Conservation (phyloP, 2,329 filamentous ascomycete genomes). For the Monosporascus sp. region DNA sequence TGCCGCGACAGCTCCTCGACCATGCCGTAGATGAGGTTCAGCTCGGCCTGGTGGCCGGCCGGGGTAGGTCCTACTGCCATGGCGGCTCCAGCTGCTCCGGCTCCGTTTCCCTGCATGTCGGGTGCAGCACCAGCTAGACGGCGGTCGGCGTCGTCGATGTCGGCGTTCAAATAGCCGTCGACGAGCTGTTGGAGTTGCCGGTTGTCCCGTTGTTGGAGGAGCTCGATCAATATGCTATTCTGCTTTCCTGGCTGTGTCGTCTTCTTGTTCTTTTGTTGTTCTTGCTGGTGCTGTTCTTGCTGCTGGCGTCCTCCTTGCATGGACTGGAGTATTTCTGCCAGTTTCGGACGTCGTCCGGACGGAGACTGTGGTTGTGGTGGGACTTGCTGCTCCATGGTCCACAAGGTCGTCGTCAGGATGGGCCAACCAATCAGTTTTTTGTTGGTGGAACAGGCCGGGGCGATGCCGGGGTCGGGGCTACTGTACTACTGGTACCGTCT, state of each 20-base stretch:
- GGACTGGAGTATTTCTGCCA: too few species aligned
- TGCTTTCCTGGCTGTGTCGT: neutral
- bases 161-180: neutral
- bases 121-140: neutral
- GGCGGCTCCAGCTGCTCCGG: slow-evolving; percentile 31
- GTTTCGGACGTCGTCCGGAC: too few species aligned
- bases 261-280: neutral
- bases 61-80: slow-evolving; percentile 52
- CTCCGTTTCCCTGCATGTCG: slow-evolving; percentile 26
- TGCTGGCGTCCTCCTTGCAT: too few species aligned
- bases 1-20: slow-evolving; percentile 62
- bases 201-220: too few species aligned
- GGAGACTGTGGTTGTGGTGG: too few species aligned
- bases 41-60: slow-evolving; percentile 63
- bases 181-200: neutral
- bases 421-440: too few species aligned
- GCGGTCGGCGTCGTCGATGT: neutral
- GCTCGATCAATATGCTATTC: neutral
- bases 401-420: too few species aligned
- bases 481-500: too few species aligned
- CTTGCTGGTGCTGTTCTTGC: neutral
- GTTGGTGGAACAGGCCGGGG: too few species aligned
- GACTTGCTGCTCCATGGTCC: too few species aligned
- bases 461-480: too few species aligned
- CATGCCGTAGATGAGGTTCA: slow-evolving; percentile 65